These are phyloP conservation scores for Colletotrichum magnum DNA, from an alignment of 2,329 filamentous ascomycete genomes.

Conservation along the genomic window DNA sequence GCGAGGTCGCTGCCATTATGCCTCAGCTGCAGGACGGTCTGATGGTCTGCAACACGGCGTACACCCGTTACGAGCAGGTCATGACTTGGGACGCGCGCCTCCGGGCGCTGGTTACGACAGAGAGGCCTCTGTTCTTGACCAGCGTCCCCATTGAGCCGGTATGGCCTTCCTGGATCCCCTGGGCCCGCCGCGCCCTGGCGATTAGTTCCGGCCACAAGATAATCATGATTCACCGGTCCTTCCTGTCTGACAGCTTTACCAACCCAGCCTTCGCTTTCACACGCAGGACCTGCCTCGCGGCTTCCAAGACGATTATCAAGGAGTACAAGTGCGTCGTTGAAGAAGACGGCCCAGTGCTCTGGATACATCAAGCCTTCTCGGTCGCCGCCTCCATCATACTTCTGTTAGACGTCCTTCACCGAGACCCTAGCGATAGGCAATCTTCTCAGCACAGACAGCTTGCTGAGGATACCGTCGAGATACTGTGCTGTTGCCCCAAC, in stretches of 20 bases:
- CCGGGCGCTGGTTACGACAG: conserved; percentile 50
- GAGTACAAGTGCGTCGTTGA: conserved; percentile 44
- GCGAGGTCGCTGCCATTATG: conserved; percentile 52
- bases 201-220: conserved; percentile 57
- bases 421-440: conserved; percentile 43
- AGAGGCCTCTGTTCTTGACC: conserved; percentile 48
- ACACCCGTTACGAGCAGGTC: conserved; percentile 54
- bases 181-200: conserved; percentile 52
- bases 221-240: conserved; percentile 58
- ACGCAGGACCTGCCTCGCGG: conserved; percentile 53
- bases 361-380: conserved; percentile 49
- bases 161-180: conserved; percentile 50
- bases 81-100: conserved; percentile 51
- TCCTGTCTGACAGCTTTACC: conserved; percentile 51
- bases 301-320: conserved; percentile 55
- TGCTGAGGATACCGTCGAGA: conserved; percentile 49
- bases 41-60: conserved; percentile 49
- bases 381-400: conserved; percentile 49
- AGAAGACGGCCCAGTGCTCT: conserved; percentile 45
- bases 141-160: conserved; percentile 45
- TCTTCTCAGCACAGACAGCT: conserved; percentile 49
- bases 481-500: conserved; percentile 50
- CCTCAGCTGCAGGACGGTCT: conserved; percentile 51
- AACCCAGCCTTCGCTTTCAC: conserved; percentile 51
- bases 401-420: conserved; percentile 49